Conservation (phyloP, 805 yeast species). For the Candida sakaeoensis region DNA sequence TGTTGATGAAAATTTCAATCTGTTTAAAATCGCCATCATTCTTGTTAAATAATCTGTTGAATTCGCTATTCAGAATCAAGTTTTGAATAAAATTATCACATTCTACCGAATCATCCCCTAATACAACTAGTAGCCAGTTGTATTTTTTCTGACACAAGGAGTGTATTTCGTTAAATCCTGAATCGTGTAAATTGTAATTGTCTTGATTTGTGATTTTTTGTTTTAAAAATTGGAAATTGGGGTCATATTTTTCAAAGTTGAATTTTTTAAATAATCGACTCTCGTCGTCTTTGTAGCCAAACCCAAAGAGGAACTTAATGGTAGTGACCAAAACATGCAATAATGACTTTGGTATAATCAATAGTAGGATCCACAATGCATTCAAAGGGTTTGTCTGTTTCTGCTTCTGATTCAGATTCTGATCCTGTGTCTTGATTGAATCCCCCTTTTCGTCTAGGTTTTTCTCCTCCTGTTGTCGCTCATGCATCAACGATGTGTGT, state of each 20-base stretch:
- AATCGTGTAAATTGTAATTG: slow-evolving; percentile 13
- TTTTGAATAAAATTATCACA: slow-evolving; percentile 15
- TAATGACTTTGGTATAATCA: slow-evolving; percentile 53
- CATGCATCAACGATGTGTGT: slow-evolving; percentile 26
- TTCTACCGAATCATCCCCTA: slow-evolving; percentile 24
- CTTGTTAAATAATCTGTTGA: slow-evolving; percentile 24
- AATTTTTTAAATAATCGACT: slow-evolving; percentile 23
- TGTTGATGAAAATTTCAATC: slow-evolving; percentile 25
- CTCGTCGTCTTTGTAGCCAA: slow-evolving; percentile 7
- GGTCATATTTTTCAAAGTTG: slow-evolving; percentile 24
- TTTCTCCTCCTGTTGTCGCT: slow-evolving; percentile 5
- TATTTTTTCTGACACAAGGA: slow-evolving; percentile 24
- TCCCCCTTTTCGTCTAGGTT: slow-evolving; percentile 3
- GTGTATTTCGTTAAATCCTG: slow-evolving; percentile 29
- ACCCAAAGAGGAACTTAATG: slow-evolving; percentile 22
- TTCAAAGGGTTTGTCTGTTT: slow-evolving; percentile 13
- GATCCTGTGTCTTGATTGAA: too few species aligned
- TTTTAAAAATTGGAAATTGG: slow-evolving; percentile 14
- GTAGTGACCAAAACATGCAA: slow-evolving; percentile 39
- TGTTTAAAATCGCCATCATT: slow-evolving; percentile 27
- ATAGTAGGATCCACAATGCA: slow-evolving; percentile 48
- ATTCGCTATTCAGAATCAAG: slow-evolving; percentile 14
- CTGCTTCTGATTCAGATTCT: too few species aligned
- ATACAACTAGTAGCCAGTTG: slow-evolving; percentile 31
- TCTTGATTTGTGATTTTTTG: slow-evolving; percentile 1